These are phyloP conservation scores for Angophora floribunda DNA, from an alignment of 345 rosid species.

Conservation along the genomic window DNA sequence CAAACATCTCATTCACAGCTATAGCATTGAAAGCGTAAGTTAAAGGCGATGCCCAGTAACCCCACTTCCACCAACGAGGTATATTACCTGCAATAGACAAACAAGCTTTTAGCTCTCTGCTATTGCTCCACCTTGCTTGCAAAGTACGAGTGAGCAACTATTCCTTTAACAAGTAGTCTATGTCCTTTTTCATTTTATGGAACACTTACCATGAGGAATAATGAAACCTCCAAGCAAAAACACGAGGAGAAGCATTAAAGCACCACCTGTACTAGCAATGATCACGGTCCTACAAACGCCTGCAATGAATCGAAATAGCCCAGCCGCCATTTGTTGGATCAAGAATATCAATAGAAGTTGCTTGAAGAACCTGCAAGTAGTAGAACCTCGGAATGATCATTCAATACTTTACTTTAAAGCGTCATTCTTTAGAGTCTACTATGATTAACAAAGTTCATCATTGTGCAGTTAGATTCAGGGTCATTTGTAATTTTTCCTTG, in stretches of 20 bases:
- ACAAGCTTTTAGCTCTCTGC: slow-evolving; percentile 14
- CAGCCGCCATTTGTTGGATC: slow-evolving; percentile 80
- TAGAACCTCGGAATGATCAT: neutral
- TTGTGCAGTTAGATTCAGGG: neutral
- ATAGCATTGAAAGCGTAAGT: slow-evolving; percentile 61
- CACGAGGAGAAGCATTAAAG: slow-evolving; percentile 49
- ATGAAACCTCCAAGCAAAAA: slow-evolving; percentile 86
- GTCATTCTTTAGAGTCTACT: neutral
- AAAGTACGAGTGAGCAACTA: neutral
- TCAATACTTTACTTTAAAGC: neutral
- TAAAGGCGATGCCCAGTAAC: slow-evolving; percentile 81
- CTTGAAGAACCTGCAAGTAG: slow-evolving; percentile 69
- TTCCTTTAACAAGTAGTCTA: neutral
- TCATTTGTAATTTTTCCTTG: neutral
- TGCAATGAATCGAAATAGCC: slow-evolving; percentile 58
- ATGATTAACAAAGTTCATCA: neutral
- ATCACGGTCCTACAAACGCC: slow-evolving; percentile 31
- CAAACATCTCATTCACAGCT: slow-evolving; percentile 60
- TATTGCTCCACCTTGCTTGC: neutral
- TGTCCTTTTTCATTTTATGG: neutral
- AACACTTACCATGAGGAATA: slow-evolving; percentile 41
- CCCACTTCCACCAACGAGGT: slow-evolving; percentile 87
- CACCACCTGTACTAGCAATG: slow-evolving; percentile 67
- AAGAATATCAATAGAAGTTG: slow-evolving; percentile 45
- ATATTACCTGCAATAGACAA: slow-evolving; percentile 68